Conservation (phyloP, 768 basidiomycete genomes). For the Pholiota conissans region DNA sequence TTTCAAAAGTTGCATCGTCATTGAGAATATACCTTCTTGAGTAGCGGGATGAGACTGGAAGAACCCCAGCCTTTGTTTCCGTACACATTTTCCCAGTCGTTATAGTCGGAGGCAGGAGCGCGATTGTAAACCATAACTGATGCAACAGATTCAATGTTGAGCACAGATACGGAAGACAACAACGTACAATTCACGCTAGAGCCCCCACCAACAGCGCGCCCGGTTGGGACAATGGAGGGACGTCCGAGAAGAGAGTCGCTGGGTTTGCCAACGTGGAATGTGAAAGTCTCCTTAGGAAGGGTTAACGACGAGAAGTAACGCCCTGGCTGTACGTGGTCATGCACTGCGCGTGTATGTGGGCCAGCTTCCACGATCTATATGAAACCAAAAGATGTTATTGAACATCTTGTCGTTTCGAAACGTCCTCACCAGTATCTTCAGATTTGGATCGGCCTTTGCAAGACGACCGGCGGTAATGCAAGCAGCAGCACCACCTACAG, state of each 20-base stretch:
- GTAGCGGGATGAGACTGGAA: constrained; percentile 52
- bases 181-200: constrained; percentile 59
- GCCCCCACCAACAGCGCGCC: constrained; percentile 60
- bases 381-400: not conserved
- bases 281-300: constrained; percentile 40
- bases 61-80: constrained; percentile 65
- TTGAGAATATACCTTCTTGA: constrained; percentile 46
- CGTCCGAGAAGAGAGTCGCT: constrained; percentile 46
- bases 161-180: not conserved
- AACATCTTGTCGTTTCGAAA: not conserved
- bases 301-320: constrained; percentile 44
- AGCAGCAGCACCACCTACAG: constrained; percentile 50
- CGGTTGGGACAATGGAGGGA: constrained; percentile 39
- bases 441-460: constrained; percentile 46
- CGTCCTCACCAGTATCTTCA: constrained; percentile 50
- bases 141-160: not conserved
- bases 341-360: constrained; percentile 44
- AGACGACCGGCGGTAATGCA: constrained; percentile 60
- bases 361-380: constrained; percentile 68
- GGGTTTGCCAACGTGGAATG: constrained; percentile 41
- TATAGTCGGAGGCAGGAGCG: constrained; percentile 61
- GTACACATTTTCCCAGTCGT: constrained; percentile 55
- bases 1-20: not conserved
- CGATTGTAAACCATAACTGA: constrained; percentile 57
- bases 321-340: constrained; percentile 53